A percentile compares a stretch with the other conserved stretches of the same genome.
Conservation (phyloP, 2,329 filamentous ascomycete species). For the Rutstroemia sp. region DNA sequence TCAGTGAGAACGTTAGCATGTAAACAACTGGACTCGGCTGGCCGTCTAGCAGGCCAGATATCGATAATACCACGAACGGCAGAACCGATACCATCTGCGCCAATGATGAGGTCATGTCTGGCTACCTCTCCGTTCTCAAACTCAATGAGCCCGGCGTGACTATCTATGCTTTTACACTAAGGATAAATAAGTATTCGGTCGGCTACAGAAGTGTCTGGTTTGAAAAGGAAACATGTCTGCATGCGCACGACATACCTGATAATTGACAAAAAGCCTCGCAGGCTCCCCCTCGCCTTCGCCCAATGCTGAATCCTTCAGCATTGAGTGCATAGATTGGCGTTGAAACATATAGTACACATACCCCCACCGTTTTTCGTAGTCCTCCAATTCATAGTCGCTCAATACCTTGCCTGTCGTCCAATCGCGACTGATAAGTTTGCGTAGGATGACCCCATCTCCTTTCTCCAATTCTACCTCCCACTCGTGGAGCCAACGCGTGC, state of each 20-base stretch:
- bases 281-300: constrained; percentile 46
- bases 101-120: constrained; percentile 31
- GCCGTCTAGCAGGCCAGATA: constrained; percentile 49
- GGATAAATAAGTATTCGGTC: not conserved
- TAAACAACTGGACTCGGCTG: constrained; percentile 53
- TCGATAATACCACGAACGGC: constrained; percentile 50
- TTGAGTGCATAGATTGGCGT: constrained; percentile 57
- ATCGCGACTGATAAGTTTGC: constrained; percentile 60
- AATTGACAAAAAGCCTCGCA: constrained; percentile 47
- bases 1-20: constrained; percentile 58
- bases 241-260: constrained; percentile 35
- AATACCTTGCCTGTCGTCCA: constrained; percentile 62
- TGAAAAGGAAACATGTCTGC: too few species aligned
- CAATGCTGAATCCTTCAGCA: constrained; percentile 53
- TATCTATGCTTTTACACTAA: constrained; percentile 34
- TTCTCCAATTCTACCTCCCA: constrained; percentile 57
- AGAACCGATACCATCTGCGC: constrained; percentile 50
- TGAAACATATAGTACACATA: constrained; percentile 63
- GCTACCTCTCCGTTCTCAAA: constrained; percentile 28
- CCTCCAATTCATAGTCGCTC: constrained; percentile 35
- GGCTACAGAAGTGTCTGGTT: not conserved
- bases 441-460: constrained; percentile 56
- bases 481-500: constrained; percentile 59
- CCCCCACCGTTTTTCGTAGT: constrained; percentile 59
- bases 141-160: constrained; percentile 38